Percentiles rank a stretch among this genome's conserved stretches.
Evolutionary conservation across 2,329 filamentous ascomycete genomes (phyloP).

Genomic region (Saccharata proteae): DNA sequence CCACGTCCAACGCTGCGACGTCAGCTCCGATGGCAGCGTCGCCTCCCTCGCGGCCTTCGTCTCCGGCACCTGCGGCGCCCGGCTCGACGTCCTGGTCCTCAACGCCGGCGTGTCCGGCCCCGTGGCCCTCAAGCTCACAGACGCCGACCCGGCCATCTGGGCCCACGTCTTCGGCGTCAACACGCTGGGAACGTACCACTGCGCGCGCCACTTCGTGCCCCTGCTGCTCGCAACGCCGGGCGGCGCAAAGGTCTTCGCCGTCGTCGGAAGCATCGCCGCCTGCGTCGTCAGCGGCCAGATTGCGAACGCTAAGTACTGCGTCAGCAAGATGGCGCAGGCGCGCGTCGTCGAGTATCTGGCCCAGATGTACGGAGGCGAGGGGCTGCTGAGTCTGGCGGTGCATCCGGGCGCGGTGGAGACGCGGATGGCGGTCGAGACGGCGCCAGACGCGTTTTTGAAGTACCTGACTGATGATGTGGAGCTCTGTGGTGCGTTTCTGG

Average conservation of each 20-base stretch:
- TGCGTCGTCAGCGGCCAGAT: conserved; percentile 27
- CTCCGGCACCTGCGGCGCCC: background rate
- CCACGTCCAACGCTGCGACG: conserved; percentile 14
- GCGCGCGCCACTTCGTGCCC: conserved; percentile 24
- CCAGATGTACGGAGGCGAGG: conserved; percentile 19
- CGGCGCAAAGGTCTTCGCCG: conserved; percentile 18
- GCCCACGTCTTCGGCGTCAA: conserved; percentile 24
- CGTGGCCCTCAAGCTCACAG: conserved; percentile 21
- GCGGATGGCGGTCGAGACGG: conserved; percentile 20
- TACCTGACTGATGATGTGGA: conserved; percentile 5
- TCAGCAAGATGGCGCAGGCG: conserved; percentile 26
- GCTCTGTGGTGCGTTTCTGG: conserved; percentile 6
- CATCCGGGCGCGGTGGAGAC: conserved; percentile 27
- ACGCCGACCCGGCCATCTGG: conserved; percentile 18
- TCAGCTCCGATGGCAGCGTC: conserved; percentile 18
- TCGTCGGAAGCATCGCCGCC: conserved; percentile 15
- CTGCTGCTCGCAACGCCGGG: conserved; percentile 10
- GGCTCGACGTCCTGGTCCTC: conserved; percentile 2
- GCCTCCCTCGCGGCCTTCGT: background rate
- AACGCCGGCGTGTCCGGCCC: conserved; percentile 19
- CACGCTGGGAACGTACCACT: conserved; percentile 24
- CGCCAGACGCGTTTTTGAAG: conserved; percentile 13
- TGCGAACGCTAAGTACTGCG: conserved; percentile 27
- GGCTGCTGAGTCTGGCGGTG: conserved; percentile 19
- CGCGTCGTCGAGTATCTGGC: conserved; percentile 27